Percentiles rank a stretch among this genome's conserved stretches.
Conservation (phyloP, 768 basidiomycete species). For the Boletus rubropictus region DNA sequence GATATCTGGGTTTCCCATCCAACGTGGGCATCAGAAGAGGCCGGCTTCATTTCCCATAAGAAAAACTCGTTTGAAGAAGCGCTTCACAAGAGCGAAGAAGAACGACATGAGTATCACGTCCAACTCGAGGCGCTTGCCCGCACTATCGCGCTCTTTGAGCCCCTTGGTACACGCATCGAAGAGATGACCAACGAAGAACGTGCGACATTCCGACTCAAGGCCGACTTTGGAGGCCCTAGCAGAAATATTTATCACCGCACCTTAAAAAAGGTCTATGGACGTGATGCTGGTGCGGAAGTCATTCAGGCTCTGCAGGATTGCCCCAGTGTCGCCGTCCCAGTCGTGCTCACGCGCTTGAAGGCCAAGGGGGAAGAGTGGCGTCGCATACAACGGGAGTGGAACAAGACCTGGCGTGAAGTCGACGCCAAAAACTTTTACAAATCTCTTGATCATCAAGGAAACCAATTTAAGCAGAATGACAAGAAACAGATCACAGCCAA, state of each 20-base stretch:
- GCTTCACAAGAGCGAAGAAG: constrained; percentile 94
- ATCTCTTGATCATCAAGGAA: constrained; percentile 92
- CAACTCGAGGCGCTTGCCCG: constrained; percentile 86
- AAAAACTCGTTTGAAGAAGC: constrained; percentile 96
- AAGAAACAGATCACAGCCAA: constrained; percentile 88
- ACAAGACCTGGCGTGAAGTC: constrained; percentile 92
- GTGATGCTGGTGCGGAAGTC: constrained; percentile 68
- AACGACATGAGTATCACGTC: constrained; percentile 96
- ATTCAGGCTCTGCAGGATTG: constrained; percentile 86
- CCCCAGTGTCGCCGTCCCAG: constrained; percentile 85
- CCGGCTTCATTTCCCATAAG: constrained; percentile 91
- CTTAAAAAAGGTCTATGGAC: constrained; percentile 91
- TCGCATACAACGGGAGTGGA: constrained; percentile 90
- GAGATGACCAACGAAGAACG: constrained; percentile 89
- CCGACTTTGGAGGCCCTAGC: constrained; percentile 85
- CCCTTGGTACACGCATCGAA: constrained; percentile 75
- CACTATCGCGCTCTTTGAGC: constrained; percentile 89
- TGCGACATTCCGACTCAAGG: constrained; percentile 68
- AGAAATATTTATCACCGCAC: constrained; percentile 87
- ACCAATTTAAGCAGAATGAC: constrained; percentile 91
- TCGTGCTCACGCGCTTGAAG: constrained; percentile 83
- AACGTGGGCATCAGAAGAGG: constrained; percentile 95
- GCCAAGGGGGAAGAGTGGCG: constrained; percentile 98
- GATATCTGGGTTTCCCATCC: constrained; percentile 99
- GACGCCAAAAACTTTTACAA: constrained; percentile 99